Percentiles rank a stretch among this genome's conserved stretches.
These are phyloP conservation scores for Globisporangium parvum DNA, from an alignment of 352 stramenopile species.

Conservation along the genomic window DNA sequence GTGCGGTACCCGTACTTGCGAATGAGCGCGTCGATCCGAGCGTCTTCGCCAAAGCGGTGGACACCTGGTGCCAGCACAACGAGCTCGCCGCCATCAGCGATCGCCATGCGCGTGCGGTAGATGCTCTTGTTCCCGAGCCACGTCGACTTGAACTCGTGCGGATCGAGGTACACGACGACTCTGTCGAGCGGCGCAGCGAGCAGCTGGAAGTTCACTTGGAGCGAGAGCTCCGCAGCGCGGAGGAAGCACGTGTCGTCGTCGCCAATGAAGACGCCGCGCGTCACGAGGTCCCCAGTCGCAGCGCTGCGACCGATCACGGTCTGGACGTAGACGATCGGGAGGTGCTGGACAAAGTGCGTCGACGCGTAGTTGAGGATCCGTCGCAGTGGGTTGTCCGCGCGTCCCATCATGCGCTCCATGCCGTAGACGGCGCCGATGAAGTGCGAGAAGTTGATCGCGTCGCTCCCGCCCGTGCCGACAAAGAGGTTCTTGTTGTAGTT, in stretches of 20 bases:
- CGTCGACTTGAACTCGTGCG: slow-evolving; percentile 96
- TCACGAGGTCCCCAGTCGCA: slow-evolving; percentile 60
- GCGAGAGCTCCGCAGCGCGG: slow-evolving; percentile 89
- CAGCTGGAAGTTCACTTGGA: slow-evolving; percentile 96
- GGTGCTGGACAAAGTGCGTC: slow-evolving; percentile 83
- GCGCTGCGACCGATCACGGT: slow-evolving; percentile 89
- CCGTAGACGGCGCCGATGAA: slow-evolving; percentile 97
- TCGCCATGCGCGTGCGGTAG: slow-evolving; percentile 96
- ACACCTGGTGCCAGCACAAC: slow-evolving; percentile 94
- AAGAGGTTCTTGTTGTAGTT: slow-evolving; percentile 99
- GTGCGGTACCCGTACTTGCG: slow-evolving; percentile 96
- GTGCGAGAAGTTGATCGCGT: slow-evolving; percentile 97
- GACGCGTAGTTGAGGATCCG: slow-evolving; percentile 95
- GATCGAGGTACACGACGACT: slow-evolving; percentile 95
- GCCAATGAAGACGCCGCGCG: slow-evolving; percentile 93
- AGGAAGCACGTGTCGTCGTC: slow-evolving; percentile 96
- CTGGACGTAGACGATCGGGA: slow-evolving; percentile 95
- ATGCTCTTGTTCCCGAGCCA: slow-evolving; percentile 98
- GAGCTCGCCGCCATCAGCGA: slow-evolving; percentile 92
- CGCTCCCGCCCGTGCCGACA: slow-evolving; percentile 90
- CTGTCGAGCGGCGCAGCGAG: slow-evolving; percentile 89
- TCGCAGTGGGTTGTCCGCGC: slow-evolving; percentile 92
- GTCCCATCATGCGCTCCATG: slow-evolving; percentile 98
- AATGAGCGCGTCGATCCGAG: slow-evolving; percentile 93
- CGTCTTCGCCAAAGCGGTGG: slow-evolving; percentile 92